A percentile compares a stretch with the other conserved stretches of the same genome.
phyloP scores from a whole-genome alignment of 2,329 filamentous ascomycete species.

The Leptographium flavum region DNA sequence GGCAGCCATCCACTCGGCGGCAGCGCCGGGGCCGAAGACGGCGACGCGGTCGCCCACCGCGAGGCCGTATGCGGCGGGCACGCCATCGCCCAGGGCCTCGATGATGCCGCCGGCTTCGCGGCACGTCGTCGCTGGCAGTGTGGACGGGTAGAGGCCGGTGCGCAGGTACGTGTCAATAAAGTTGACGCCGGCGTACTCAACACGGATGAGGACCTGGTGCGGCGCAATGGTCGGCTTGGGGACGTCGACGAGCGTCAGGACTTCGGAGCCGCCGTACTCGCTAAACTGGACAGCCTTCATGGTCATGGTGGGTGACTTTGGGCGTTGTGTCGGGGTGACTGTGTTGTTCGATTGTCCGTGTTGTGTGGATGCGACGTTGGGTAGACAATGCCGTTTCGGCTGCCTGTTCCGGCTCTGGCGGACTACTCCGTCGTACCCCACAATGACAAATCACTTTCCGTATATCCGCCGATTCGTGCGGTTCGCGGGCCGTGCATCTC shows the following conservation, averaged over 20 bases:
- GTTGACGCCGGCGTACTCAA: conserved; percentile 67
- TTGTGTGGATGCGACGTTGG: too few species aligned
- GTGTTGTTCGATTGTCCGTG: background rate
- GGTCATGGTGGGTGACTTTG: background rate
- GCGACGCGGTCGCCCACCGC: conserved; percentile 48
- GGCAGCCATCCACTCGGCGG: conserved; percentile 42
- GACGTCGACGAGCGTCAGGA: conserved; percentile 53
- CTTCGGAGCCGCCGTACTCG: conserved; percentile 56
- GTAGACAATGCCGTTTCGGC: too few species aligned
- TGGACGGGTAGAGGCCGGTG: conserved; percentile 7
- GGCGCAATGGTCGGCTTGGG: conserved; percentile 52
- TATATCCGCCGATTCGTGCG: too few species aligned
- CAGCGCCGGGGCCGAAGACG: conserved; percentile 35
- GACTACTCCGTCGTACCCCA: too few species aligned
- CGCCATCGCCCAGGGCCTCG: conserved; percentile 8
- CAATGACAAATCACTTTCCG: too few species aligned
- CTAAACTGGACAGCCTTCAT: conserved; percentile 62
- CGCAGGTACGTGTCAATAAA: conserved; percentile 60
- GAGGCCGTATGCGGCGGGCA: conserved; percentile 7
- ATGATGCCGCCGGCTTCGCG: conserved; percentile 11
- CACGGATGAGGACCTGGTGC: conserved; percentile 63
- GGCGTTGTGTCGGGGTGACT: background rate
- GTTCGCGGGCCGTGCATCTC: too few species aligned
- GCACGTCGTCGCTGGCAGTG: conserved; percentile 9
- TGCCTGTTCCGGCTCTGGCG: too few species aligned